Evolutionary conservation across 192 early-diverging fungal species (phyloP).

Genomic region (Ambispora gerdemannii): DNA sequence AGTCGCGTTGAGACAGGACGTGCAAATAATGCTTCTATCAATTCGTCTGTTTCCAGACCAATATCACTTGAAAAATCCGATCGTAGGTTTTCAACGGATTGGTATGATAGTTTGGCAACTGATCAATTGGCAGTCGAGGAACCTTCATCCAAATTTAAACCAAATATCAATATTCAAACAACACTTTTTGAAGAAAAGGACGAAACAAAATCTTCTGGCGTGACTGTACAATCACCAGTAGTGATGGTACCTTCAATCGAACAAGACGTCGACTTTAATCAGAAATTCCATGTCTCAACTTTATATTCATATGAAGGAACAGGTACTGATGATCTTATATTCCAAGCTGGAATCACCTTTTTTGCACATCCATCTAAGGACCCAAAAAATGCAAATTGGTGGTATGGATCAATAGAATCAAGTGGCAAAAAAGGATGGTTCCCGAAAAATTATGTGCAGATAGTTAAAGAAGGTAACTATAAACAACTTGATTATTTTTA

Average conservation of each 20-base stretch:
- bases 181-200: not conserved
- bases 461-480: constrained; percentile 32
- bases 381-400: constrained; percentile 45
- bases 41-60: not conserved
- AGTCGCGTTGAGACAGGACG: constrained; percentile 36
- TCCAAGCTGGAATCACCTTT: constrained; percentile 42
- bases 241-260: not conserved
- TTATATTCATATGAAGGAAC: constrained; percentile 45
- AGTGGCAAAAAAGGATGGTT: constrained; percentile 44
- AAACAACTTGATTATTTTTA: too few species aligned
- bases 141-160: not conserved
- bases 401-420: constrained; percentile 43
- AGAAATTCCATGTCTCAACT: constrained; percentile 34
- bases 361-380: constrained; percentile 37
- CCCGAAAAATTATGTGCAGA: constrained; percentile 47
- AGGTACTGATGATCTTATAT: constrained; percentile 39
- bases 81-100: constrained; percentile 48
- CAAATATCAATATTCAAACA: not conserved
- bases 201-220: not conserved
- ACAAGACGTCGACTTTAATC: constrained; percentile 35
- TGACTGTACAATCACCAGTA: not conserved
- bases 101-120: constrained; percentile 46
- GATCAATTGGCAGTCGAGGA: constrained; percentile 33
- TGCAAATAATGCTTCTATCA: not conserved
- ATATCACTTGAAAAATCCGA: constrained; percentile 30